A percentile compares a stretch with the other conserved stretches of the same genome.
Evolutionary conservation across 2,329 filamentous ascomycete species (phyloP).

Genomic region (Claviceps fusiformis): DNA sequence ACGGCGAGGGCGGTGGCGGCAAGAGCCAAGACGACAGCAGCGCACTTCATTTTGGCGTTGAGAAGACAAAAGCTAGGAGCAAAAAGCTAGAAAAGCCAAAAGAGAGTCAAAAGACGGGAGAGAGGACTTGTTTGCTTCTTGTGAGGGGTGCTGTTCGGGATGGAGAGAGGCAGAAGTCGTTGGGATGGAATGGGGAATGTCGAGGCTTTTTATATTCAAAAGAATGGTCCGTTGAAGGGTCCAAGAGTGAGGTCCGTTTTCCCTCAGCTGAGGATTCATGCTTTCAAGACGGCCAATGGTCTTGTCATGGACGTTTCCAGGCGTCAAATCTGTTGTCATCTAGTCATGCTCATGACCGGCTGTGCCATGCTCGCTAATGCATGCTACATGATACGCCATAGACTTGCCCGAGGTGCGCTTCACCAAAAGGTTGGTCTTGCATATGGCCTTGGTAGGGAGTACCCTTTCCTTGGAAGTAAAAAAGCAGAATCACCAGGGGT

Average conservation of each 20-base stretch:
- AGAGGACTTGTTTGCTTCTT: too few species aligned
- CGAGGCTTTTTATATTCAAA: constrained; percentile 1
- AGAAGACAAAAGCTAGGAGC: background rate
- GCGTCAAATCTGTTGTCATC: too few species aligned
- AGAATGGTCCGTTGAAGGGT: too few species aligned
- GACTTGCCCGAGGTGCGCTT: background rate
- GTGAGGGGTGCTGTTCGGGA: background rate
- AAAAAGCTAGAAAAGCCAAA: background rate
- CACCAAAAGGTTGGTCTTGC: background rate
- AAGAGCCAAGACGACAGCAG: constrained; percentile 1
- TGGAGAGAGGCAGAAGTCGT: background rate
- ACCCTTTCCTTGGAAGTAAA: background rate
- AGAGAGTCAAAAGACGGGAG: too few species aligned
- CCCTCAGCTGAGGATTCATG: too few species aligned
- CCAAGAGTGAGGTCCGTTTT: background rate
- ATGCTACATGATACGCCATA: background rate
- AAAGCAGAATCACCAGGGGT: background rate
- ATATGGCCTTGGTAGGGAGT: background rate
- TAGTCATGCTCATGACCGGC: background rate
- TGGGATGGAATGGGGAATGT: background rate
- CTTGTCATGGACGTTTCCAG: background rate
- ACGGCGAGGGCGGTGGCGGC: constrained; percentile 1
- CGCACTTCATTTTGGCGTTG: constrained; percentile 4
- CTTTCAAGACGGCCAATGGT: too few species aligned
- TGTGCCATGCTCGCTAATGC: background rate